Evolutionary conservation across 2,329 filamentous ascomycete species (phyloP).

Genomic region (Xylariaceae sp.): DNA sequence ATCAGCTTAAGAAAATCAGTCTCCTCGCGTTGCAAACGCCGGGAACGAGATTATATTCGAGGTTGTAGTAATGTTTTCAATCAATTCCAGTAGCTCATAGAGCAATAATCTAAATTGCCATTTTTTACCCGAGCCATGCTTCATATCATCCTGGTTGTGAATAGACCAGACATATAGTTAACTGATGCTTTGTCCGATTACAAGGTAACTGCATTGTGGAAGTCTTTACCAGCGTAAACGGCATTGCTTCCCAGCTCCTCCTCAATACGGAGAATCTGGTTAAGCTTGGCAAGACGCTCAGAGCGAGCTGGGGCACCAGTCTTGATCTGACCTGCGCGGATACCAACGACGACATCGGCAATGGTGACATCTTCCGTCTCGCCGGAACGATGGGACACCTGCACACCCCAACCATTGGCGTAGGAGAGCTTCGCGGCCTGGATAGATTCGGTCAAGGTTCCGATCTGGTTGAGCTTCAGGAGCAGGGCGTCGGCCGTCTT

Average conservation of each 20-base stretch:
- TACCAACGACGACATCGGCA: slow-evolving; percentile 94
- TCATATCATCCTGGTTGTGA: slow-evolving; percentile 33
- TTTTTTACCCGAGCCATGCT: slow-evolving; percentile 33
- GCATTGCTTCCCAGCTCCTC: slow-evolving; percentile 95
- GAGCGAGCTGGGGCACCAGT: slow-evolving; percentile 94
- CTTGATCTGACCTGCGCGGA: slow-evolving; percentile 98
- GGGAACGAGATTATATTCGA: slow-evolving; percentile 1
- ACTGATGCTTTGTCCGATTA: slow-evolving; percentile 11
- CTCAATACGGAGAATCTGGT: slow-evolving; percentile 99
- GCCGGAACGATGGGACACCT: slow-evolving; percentile 98
- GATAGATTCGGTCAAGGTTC: slow-evolving; percentile 97
- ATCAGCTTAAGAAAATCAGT: slow-evolving; percentile 2
- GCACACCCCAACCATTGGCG: slow-evolving; percentile 94
- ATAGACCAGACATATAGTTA: slow-evolving; percentile 21
- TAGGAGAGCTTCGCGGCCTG: slow-evolving; percentile 99
- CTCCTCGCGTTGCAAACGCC: slow-evolving; percentile 3
- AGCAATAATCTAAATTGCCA: slow-evolving; percentile 32
- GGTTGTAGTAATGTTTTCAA: slow-evolving; percentile 19
- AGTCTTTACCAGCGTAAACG: slow-evolving; percentile 87
- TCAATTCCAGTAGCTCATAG: slow-evolving; percentile 21
- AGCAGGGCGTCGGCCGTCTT: slow-evolving; percentile 98
- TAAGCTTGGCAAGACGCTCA: slow-evolving; percentile 98
- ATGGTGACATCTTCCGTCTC: slow-evolving; percentile 99
- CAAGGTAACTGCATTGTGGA: slow-evolving; percentile 88
- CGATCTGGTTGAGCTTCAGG: slow-evolving; percentile 99